A percentile compares a stretch with the other conserved stretches of the same genome.
Evolutionary conservation across 352 stramenopile genomes (phyloP).

Genomic region (Phytophthora brassicae): DNA sequence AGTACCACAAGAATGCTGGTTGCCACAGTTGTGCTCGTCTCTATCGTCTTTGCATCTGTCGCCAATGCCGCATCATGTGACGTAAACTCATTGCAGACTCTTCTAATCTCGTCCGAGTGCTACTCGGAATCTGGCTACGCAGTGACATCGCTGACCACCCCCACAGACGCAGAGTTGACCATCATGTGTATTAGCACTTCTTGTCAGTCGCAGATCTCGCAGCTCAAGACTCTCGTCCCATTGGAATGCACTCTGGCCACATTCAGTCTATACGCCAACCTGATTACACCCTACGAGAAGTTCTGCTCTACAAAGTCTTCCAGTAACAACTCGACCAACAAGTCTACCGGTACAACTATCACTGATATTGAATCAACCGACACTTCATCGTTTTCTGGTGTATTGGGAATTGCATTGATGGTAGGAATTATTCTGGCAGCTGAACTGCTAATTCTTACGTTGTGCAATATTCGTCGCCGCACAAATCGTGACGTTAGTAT

Average conservation of each 20-base stretch:
- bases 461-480: neutral
- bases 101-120: conserved; percentile 29
- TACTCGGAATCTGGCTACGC: conserved; percentile 33
- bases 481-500: neutral
- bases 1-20: no score
- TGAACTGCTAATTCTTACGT: neutral
- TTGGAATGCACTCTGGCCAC: conserved; percentile 35
- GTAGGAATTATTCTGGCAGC: neutral
- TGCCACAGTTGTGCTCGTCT: conserved; percentile 15
- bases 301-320: no score
- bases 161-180: conserved; percentile 24
- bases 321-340: no score
- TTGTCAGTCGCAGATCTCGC: conserved; percentile 31
- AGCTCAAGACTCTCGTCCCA: conserved; percentile 28
- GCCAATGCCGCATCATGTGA: conserved; percentile 33
- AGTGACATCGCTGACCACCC: conserved; percentile 31
- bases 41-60: conserved; percentile 1
- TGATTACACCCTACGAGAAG: conserved; percentile 23
- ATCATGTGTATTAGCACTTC: conserved; percentile 36
- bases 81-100: conserved; percentile 25
- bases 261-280: conserved; percentile 36
- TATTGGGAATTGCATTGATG: neutral
- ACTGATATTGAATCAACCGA: neutral
- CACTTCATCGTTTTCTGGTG: conserved; percentile 22
- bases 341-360: no score